A percentile compares a stretch with the other conserved stretches of the same genome.
Evolutionary conservation across 306 rosid genomes (phyloP).

Genomic region (Aeschynomene evenia): DNA sequence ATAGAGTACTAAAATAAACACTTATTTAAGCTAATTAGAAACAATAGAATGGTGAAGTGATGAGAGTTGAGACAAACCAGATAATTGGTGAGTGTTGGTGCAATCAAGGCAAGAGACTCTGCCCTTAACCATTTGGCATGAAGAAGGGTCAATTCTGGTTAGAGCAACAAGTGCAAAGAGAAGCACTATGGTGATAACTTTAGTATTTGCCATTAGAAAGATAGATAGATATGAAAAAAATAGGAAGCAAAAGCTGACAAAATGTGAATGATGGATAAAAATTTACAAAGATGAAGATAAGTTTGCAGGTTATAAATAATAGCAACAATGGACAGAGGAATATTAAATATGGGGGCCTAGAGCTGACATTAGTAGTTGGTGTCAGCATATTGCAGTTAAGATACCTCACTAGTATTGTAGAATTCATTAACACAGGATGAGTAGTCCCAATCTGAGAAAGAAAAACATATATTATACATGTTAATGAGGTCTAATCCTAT

Average conservation of each 20-base stretch:
- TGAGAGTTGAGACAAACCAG: slow-evolving; percentile 48
- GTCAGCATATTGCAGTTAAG: slow-evolving; percentile 30
- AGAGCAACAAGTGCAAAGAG: slow-evolving; percentile 51
- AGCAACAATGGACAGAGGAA: not conserved
- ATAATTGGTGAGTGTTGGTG: slow-evolving; percentile 42
- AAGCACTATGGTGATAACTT: slow-evolving; percentile 40
- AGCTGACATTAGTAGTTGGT: slow-evolving; percentile 43
- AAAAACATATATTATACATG: not conserved
- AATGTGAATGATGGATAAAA: not conserved
- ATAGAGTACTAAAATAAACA: not conserved
- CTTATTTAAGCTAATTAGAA: not conserved
- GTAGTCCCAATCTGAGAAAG: not conserved
- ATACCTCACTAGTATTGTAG: not conserved
- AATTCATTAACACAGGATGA: not conserved
- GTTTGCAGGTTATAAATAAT: slow-evolving; percentile 30
- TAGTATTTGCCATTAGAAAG: slow-evolving; percentile 66
- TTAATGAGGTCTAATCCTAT: not conserved
- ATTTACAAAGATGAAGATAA: slow-evolving; percentile 22
- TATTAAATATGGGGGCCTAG: slow-evolving; percentile 38
- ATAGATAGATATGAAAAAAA: too few species aligned
- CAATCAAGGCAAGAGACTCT: slow-evolving; percentile 85
- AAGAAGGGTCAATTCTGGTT: slow-evolving; percentile 39
- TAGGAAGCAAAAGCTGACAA: slow-evolving; percentile 20
- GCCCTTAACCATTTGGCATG: slow-evolving; percentile 49
- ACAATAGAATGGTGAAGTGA: not conserved